Conservation (phyloP, 306 rosid species). For the Sechiopsis laciniata region DNA sequence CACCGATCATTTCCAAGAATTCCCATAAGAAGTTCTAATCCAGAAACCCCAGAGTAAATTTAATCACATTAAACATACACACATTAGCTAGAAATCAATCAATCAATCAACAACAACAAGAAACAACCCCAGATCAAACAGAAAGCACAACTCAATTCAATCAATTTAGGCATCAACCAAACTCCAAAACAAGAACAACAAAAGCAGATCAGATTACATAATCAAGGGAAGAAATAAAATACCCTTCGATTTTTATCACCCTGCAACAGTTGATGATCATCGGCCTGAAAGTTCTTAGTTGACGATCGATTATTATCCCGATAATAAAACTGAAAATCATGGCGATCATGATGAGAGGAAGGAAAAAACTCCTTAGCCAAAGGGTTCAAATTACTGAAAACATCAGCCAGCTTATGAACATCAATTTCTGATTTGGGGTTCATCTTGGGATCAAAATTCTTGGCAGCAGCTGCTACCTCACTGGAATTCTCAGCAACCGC, state of each 20-base stretch:
- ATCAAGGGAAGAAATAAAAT: slow-evolving; percentile 15
- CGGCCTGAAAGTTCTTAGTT: slow-evolving; percentile 38
- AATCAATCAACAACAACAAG: too few relatives aligned
- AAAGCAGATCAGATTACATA: background rate
- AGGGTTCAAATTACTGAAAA: slow-evolving; percentile 93
- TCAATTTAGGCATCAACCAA: background rate
- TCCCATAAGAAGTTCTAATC: background rate
- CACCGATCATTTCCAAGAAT: too few relatives aligned
- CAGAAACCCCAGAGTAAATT: background rate
- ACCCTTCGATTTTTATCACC: slow-evolving; percentile 72
- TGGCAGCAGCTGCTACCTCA: slow-evolving; percentile 59
- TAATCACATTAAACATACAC: background rate
- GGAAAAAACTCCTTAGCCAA: slow-evolving; percentile 86
- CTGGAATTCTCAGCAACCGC: slow-evolving; percentile 73
- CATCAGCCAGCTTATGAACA: slow-evolving; percentile 82
- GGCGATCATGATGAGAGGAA: slow-evolving; percentile 49
- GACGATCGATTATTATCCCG: slow-evolving; percentile 42
- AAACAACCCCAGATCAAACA: too few relatives aligned
- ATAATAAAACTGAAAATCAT: slow-evolving; percentile 21
- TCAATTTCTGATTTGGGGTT: slow-evolving; percentile 62
- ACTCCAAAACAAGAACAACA: background rate
- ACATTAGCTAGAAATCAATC: background rate
- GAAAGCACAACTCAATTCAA: too few relatives aligned
- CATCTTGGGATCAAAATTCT: slow-evolving; percentile 57
- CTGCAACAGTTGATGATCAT: slow-evolving; percentile 46